Base-by-base conservation (phyloP, 1,139 yeast species). In the Taphrina communis region DNA sequence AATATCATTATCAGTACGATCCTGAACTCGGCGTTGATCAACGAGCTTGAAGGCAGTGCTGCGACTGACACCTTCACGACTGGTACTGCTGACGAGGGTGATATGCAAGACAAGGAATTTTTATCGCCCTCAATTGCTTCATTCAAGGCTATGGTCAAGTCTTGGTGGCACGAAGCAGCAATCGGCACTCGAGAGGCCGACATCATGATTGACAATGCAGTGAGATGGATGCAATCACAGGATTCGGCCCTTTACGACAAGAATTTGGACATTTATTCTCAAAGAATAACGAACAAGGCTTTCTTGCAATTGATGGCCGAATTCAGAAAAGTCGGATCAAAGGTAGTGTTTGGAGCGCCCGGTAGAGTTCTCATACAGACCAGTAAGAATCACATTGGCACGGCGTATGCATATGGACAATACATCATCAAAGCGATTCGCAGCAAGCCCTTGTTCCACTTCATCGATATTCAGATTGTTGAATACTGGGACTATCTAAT, bases 151-250 rank as follows among this genome's bases (percentile, higher is more conserved):
- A 81, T 94, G 85, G 89, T 95, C 8, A 90, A 88, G 74, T 87
- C 84, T 55, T 91, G 97, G 97, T 94, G 98, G 97, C 96, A 91
- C 75, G 90, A 88, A 75, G 98, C 97, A 0, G 79, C 90, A 69
- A 81, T 82, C 42, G 86, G 86, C 71, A 84, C 89, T 73, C 75
- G 81, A 9, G 87, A 87, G 73, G 97, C 97, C 0, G 99, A 94
- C 77, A 81, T 90, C 0, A 85, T 94, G 84, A 88, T 94, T 74
- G 90, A 90, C 74, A 85, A 87, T 52, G 87, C 94, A 76, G 89
- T 91, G 1, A 82, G 88, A 4, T 94, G 99, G 99, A 90, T 92
- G 31, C 91, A 91, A 72, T 85, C 87, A 65, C 85, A 89, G 12
- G 85, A 85, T 31, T 89, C 97, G 0, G 83, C 77, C 73, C 80